These are phyloP conservation scores for Danielia oregonensis DNA, from an alignment of 805 yeast species.

Conservation along the genomic window DNA sequence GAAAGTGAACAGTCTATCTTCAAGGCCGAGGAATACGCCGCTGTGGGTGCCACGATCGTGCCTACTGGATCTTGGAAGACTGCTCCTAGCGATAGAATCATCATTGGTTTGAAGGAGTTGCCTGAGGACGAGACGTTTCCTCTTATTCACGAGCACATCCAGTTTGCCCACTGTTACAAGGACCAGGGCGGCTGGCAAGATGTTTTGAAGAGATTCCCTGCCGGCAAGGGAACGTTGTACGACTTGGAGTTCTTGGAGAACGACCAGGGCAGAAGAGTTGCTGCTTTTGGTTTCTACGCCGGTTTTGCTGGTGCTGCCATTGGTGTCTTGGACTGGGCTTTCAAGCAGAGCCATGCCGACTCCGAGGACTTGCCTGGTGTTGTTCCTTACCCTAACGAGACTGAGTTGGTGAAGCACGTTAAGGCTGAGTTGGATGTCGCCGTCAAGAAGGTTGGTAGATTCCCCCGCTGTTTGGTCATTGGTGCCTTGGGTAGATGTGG, in stretches of 20 bases:
- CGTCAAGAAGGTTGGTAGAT: slow-evolving; percentile 50
- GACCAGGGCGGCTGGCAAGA: slow-evolving; percentile 97
- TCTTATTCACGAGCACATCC: slow-evolving; percentile 91
- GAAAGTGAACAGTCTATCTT: slow-evolving; percentile 83
- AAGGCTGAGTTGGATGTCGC: slow-evolving; percentile 56
- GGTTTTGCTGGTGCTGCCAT: slow-evolving; percentile 99
- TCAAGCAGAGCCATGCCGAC: slow-evolving; percentile 73
- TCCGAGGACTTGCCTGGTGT: slow-evolving; percentile 73
- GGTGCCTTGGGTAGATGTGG: slow-evolving; percentile 99
- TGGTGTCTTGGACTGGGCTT: slow-evolving; percentile 92
- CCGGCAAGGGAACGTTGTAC: slow-evolving; percentile 85
- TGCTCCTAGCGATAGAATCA: slow-evolving; percentile 88
- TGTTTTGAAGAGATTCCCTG: slow-evolving; percentile 83
- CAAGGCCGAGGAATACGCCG: slow-evolving; percentile 66
- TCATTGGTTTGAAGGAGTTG: slow-evolving; percentile 91
- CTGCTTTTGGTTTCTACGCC: slow-evolving; percentile 99
- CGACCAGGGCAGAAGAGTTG: slow-evolving; percentile 96
- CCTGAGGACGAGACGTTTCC: slow-evolving; percentile 91
- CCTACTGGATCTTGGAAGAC: slow-evolving; percentile 90
- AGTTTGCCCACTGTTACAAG: slow-evolving; percentile 98
- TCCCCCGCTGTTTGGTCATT: slow-evolving; percentile 81
- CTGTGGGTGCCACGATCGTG: slow-evolving; percentile 82
- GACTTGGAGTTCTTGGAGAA: slow-evolving; percentile 94
- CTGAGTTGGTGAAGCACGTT: slow-evolving; percentile 68
- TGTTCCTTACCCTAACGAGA: slow-evolving; percentile 78